Conservation (phyloP, 1,284 basidiomycete species). For the Sanguinoderma infundibulare region DNA sequence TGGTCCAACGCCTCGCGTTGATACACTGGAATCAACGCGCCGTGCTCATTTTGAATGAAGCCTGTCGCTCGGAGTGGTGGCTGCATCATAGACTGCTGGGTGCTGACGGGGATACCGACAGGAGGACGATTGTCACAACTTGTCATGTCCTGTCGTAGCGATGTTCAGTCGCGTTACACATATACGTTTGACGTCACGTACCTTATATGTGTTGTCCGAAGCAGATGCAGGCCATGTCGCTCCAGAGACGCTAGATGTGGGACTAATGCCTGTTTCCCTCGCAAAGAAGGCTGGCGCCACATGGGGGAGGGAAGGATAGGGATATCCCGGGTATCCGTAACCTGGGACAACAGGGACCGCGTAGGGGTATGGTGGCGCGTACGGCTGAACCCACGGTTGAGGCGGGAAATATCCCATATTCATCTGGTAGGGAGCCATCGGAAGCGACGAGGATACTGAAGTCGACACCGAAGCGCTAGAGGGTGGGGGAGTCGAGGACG, state of each 20-base stretch:
- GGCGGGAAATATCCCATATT: slow-evolving; percentile 53
- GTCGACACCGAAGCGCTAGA: slow-evolving; percentile 23
- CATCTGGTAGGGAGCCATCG: slow-evolving; percentile 43
- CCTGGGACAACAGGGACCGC: slow-evolving; percentile 52
- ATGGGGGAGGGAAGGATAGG: slow-evolving; percentile 34
- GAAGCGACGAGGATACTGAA: slow-evolving; percentile 32
- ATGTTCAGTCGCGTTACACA: neutral
- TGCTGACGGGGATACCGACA: neutral
- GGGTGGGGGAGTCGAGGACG: slow-evolving; percentile 16
- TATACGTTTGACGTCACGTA: neutral
- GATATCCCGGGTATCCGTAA: slow-evolving; percentile 47
- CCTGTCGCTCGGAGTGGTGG: slow-evolving; percentile 68
- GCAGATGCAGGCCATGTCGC: neutral
- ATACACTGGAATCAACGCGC: slow-evolving; percentile 71
- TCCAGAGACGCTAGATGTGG: neutral
- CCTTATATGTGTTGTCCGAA: slow-evolving; percentile 16
- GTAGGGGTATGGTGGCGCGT: slow-evolving; percentile 54
- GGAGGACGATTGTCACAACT: neutral
- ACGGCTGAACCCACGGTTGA: slow-evolving; percentile 59
- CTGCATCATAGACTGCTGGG: slow-evolving; percentile 35
- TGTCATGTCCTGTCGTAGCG: neutral
- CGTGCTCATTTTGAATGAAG: slow-evolving; percentile 75
- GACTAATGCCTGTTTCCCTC: neutral
- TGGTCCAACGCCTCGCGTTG: slow-evolving; percentile 67
- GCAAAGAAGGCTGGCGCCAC: neutral